Conservation (phyloP, 2,329 filamentous ascomycete species). For the Colletotrichum simmondsii region DNA sequence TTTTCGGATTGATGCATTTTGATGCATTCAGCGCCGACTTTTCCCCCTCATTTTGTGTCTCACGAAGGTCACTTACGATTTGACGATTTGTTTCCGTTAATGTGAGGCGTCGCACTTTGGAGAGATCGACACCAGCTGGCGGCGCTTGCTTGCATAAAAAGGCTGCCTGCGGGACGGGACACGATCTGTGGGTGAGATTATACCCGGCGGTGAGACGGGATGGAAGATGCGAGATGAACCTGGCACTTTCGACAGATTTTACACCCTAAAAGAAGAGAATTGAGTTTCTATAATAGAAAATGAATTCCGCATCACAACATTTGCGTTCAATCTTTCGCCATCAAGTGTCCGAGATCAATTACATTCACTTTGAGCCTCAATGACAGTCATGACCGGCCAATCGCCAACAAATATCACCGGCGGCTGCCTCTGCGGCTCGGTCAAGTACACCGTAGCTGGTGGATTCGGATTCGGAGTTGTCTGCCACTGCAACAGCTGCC, state of each 20-base stretch:
- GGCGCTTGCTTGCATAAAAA: neutral
- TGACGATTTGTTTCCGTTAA: too few relatives aligned
- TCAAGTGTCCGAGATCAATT: neutral
- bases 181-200: neutral
- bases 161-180: neutral
- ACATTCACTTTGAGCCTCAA: neutral
- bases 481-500: conserved; percentile 13
- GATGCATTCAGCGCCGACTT: too few relatives aligned
- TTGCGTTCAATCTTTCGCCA: neutral
- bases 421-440: conserved; percentile 1
- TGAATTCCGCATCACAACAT: neutral
- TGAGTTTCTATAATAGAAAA: neutral
- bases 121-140: neutral
- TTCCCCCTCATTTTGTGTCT: neutral
- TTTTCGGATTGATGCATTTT: neutral
- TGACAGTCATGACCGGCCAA: neutral
- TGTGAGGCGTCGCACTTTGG: too few relatives aligned
- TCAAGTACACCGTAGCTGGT: neutral
- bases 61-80: too few relatives aligned
- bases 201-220: neutral
- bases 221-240: neutral
- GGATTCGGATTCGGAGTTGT: neutral
- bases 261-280: neutral
- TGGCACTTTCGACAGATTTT: neutral
- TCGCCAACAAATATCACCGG: neutral